Evolutionary conservation across 2,329 filamentous ascomycete genomes (phyloP), one percentile per base, ranked within the genome.

Genomic region (Exophiala sideris): DNA sequence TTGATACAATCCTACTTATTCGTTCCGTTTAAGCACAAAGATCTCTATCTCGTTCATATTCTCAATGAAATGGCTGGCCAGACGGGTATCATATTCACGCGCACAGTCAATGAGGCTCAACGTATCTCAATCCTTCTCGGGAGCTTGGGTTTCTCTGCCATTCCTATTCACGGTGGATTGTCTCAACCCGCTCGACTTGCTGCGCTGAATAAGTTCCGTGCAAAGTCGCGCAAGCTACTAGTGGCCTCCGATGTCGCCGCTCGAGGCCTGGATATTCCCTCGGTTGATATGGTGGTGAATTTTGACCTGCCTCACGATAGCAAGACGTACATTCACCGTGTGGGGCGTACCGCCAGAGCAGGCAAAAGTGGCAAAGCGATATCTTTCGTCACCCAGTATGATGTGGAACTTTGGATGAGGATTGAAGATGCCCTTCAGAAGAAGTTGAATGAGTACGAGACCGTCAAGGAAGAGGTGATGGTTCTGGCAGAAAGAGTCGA

Each of bases 191-290:
- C 89, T 12, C 89, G 94, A 62, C 76, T 97, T 1, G 91, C 90
- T 5, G 89, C 94, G 0, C 77, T 99, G 7, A 89, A 88, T 69
- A 97, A 97, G 69, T 97, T 99, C 79, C 85, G 87, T 50, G 79
- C 87, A 2, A 84, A 86, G 6, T 83, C 81, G n/a, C 80, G 91
- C 39, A 84, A 95, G 61, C 92, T 99, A 36, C 81, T 99, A 3
- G 88, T 96, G 3, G 91, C 91, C 9, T 96, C 91, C 0, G 91
- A 96, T 69, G 89, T 96, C 14, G 91, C 91, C 2, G 88, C 91
- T 1, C 84, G 91, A 67, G 91, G 91, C 76, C 79, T 96, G 6
- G 91, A 96, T 74, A 95, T 96, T 45, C 90, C 90, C 9, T 87
- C 84, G 12, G 90, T 96, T 9, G 89, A 95, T 63, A 74, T 91